phyloP scores from a whole-genome alignment of 179 eudicot species.

The Gypsophila paniculata region DNA sequence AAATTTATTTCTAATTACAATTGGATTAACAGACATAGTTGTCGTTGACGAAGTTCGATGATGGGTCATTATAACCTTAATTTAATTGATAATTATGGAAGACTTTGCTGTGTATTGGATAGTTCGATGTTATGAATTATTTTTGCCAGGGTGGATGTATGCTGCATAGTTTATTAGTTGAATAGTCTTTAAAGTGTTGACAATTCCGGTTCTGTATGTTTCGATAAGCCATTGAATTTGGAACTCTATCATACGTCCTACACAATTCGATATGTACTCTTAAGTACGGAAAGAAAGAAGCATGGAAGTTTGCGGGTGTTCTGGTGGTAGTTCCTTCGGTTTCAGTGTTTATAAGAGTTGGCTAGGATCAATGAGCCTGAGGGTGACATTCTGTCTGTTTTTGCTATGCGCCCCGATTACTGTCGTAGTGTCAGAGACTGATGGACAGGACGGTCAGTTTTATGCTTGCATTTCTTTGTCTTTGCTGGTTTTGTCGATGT shows the following conservation, averaged over 20 bases:
- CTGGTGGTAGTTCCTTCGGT: not conserved
- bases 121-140: not conserved
- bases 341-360: not conserved
- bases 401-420: slow-evolving; percentile 11
- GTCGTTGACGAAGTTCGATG: slow-evolving; percentile 13
- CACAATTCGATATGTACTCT: not conserved
- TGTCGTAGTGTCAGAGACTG: slow-evolving; percentile 20
- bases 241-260: not conserved
- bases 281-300: not conserved
- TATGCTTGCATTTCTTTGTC: slow-evolving; percentile 10
- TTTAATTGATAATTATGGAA: slow-evolving; percentile 3
- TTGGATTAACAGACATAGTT: not conserved
- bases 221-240: slow-evolving; percentile 1
- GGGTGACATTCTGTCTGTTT: slow-evolving; percentile 15
- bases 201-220: not conserved
- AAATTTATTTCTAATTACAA: not conserved
- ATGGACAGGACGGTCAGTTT: slow-evolving; percentile 32
- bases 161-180: not conserved
- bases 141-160: not conserved
- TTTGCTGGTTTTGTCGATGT: not conserved
- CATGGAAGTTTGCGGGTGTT: slow-evolving; percentile 10
- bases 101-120: not conserved
- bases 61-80: not conserved
- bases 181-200: slow-evolving; percentile 7
- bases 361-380: slow-evolving; percentile 20